These are phyloP conservation scores for Globisporangium takayamanum DNA, from an alignment of 352 stramenopile genomes.

Conservation along the genomic window DNA sequence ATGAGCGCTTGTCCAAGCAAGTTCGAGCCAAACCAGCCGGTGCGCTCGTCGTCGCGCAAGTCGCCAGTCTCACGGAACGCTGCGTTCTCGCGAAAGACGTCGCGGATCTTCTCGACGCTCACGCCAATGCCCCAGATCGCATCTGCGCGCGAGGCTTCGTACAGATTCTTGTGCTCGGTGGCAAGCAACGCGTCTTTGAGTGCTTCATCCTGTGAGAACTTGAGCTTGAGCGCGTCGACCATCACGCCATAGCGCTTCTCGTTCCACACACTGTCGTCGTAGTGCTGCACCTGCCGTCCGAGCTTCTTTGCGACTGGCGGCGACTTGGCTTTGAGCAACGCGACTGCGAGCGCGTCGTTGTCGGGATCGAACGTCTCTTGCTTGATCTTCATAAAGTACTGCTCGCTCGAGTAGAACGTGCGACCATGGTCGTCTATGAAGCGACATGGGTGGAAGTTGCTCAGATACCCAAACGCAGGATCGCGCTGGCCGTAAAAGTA, in stretches of 20 bases:
- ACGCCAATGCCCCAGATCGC: slow-evolving; percentile 62
- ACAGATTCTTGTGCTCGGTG: slow-evolving; percentile 38
- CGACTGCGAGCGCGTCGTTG: slow-evolving; percentile 31
- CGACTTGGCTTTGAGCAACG: slow-evolving; percentile 41
- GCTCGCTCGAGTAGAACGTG: slow-evolving; percentile 56
- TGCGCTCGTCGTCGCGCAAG: slow-evolving; percentile 22
- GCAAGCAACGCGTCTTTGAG: slow-evolving; percentile 29
- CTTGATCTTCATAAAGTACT: slow-evolving; percentile 73
- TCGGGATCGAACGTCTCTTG: slow-evolving; percentile 53
- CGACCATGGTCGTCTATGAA: slow-evolving; percentile 30
- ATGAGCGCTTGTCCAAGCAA: slow-evolving; percentile 53
- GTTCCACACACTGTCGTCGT: slow-evolving; percentile 41
- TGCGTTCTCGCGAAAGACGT: slow-evolving; percentile 29
- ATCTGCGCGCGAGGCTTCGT: slow-evolving; percentile 43
- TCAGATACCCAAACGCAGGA: slow-evolving; percentile 36
- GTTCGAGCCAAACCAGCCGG: slow-evolving; percentile 40
- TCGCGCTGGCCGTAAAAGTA: slow-evolving; percentile 54
- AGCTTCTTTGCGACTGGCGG: slow-evolving; percentile 42
- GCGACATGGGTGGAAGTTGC: slow-evolving; percentile 55
- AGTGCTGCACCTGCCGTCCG: slow-evolving; percentile 44
- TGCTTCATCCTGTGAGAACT: slow-evolving; percentile 34
- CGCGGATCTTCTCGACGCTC: slow-evolving; percentile 27
- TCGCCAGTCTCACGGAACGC: slow-evolving; percentile 33
- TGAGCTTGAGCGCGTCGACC: slow-evolving; percentile 59
- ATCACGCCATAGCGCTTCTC: slow-evolving; percentile 36